Base-by-base conservation (phyloP, 345 rosid genomes). In the Populus simonii region DNA sequence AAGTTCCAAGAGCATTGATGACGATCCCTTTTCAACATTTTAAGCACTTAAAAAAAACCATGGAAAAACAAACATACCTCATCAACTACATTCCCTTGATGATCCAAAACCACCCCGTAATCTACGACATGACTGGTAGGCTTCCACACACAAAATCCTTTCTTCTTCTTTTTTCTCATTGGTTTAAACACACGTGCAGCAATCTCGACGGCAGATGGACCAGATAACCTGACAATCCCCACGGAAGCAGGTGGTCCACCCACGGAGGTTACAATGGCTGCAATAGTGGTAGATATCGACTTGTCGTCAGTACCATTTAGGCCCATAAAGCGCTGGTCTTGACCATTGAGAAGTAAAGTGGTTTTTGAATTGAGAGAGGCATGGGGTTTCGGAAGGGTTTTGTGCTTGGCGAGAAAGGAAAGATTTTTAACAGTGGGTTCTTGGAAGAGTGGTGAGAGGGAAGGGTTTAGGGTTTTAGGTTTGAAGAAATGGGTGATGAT, bases 201-300 rank as follows among this genome's bases (percentile, higher is more conserved):
- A 72, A 94, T 85, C 39, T 86, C 90, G 73, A 92, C 92, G 0
- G 96, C 96, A 0, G 86, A 82, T 36, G 92, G 89, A 2, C 97
- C 97, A 6, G 96, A 94, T 77, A 91, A 79, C 15, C 95, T 83
- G 33, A 91, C 91, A 55, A 91, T 91, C 57, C 98, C 97, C 20
- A 94, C 95, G 1, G 97, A 93, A 10, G 90, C 93, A 73, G 94
- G 90, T 39, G 94, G 92, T 1, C 97, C 97, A 11, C 97, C 97
- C 13, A 93, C 12, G 22, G 97, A 89, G 12, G 97, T 94, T 62
- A 93, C 94, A 55, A 93, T 91, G 29, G 98, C 97, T 0, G 89
- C 97, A 76, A 91, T 91, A 0, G 97, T 93, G 68, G 98, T 94
- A 69, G 78, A 55, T 71, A 88, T 76, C 33, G 88, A 82, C 74